Conservation (phyloP, 2,329 filamentous ascomycete genomes). For the Pyrenophora tritici-repentis region DNA sequence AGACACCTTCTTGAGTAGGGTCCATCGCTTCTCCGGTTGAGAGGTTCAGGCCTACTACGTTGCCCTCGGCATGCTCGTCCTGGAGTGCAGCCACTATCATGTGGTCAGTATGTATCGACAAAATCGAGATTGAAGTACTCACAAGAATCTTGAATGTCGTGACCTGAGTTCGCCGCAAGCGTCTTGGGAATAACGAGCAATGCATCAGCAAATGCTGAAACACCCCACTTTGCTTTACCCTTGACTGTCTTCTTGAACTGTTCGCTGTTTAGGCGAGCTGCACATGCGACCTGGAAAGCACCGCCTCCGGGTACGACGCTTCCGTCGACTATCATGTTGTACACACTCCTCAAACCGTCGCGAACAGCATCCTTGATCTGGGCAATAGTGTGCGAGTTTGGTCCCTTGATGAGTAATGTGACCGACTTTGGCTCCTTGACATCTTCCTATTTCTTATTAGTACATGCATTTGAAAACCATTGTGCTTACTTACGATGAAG, state of each 20-base stretch:
- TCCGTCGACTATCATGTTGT: conserved; percentile 99
- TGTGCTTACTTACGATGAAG: conserved; percentile 64
- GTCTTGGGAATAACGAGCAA: conserved; percentile 97
- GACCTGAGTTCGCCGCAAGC: conserved; percentile 90
- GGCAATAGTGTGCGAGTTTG: conserved; percentile 93
- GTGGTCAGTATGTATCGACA: conserved; percentile 19
- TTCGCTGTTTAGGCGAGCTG: conserved; percentile 83
- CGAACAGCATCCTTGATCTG: conserved; percentile 97
- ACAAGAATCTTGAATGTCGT: conserved; percentile 95
- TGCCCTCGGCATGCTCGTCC: conserved; percentile 83
- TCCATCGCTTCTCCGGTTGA: conserved; percentile 92
- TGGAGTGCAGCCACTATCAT: conserved; percentile 77
- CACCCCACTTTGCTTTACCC: conserved; percentile 96
- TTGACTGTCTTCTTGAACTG: conserved; percentile 88
- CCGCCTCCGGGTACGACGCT: conserved; percentile 93
- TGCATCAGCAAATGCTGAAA: conserved; percentile 92
- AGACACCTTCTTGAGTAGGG: conserved; percentile 87
- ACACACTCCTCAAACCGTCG: conserved; percentile 92
- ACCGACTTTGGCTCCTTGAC: conserved; percentile 99
- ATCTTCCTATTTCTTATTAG: conserved; percentile 66
- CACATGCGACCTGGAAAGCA: conserved; percentile 94
- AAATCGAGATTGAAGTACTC: conserved; percentile 51
- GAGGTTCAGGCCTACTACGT: conserved; percentile 84
- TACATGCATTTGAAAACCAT: not conserved
- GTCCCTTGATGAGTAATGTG: conserved; percentile 95